Evolutionary conservation across 1,139 yeast genomes (phyloP).

Genomic region (Sugiyamaella sp.): DNA sequence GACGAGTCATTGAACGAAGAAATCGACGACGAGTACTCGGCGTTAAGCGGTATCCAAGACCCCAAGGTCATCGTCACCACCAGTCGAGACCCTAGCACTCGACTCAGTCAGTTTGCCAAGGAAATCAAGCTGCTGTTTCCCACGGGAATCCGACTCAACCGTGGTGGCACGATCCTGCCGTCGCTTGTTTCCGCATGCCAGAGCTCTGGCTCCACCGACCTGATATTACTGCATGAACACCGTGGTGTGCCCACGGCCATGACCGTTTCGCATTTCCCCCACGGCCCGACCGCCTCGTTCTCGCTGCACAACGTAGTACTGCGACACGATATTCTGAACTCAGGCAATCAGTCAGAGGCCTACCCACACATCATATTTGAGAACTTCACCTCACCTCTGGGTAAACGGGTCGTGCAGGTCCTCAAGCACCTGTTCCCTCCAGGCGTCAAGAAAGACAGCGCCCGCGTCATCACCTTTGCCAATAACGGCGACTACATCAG

Average conservation of each 20-base stretch:
- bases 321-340: constrained; percentile 85
- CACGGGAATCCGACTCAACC: constrained; percentile 80
- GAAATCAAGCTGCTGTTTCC: constrained; percentile 90
- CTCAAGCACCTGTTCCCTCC: constrained; percentile 93
- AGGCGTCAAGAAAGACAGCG: constrained; percentile 87
- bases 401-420: constrained; percentile 77
- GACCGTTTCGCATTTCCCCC: constrained; percentile 94
- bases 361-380: constrained; percentile 95
- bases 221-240: constrained; percentile 89
- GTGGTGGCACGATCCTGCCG: constrained; percentile 91
- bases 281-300: constrained; percentile 95
- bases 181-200: constrained; percentile 84
- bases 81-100: constrained; percentile 85
- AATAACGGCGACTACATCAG: constrained; percentile 89
- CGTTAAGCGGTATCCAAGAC: constrained; percentile 82
- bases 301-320: constrained; percentile 92
- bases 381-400: constrained; percentile 81
- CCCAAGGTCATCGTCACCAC: constrained; percentile 95
- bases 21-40: constrained; percentile 88
- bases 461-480: constrained; percentile 88
- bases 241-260: constrained; percentile 97
- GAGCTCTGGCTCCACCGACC: constrained; percentile 74
- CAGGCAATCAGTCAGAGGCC: constrained; percentile 87
- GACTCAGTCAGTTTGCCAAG: constrained; percentile 86
- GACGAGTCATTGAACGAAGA: constrained; percentile 66